phyloP scores from a whole-genome alignment of 2,329 filamentous ascomycete genomes.

The Gnomoniopsis smithogilvyi region DNA sequence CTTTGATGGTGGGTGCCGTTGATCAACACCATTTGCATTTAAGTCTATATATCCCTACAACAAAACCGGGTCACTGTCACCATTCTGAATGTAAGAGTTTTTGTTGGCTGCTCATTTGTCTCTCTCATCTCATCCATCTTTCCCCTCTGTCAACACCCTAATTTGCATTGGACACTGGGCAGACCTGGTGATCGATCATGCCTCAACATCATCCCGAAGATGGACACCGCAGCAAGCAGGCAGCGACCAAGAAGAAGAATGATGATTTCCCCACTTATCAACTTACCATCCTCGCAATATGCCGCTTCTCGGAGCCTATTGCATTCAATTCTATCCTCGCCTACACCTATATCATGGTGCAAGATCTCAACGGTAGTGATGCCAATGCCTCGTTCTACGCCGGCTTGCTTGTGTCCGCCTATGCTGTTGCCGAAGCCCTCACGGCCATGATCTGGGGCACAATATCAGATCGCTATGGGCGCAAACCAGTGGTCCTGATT shows the following conservation, averaged over 20 bases:
- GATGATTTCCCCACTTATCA: constrained; percentile 39
- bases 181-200: background rate
- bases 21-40: background rate
- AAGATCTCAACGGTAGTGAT: constrained; percentile 35
- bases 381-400: constrained; percentile 44
- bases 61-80: background rate
- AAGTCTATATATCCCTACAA: background rate
- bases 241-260: background rate
- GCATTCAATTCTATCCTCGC: constrained; percentile 43
- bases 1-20: background rate
- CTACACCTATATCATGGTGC: constrained; percentile 40
- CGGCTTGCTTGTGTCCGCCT: constrained; percentile 44
- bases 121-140: background rate
- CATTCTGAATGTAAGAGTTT: background rate
- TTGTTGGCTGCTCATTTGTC: background rate
- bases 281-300: constrained; percentile 42
- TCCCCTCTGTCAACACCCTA: background rate
- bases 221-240: background rate
- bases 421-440: constrained; percentile 39
- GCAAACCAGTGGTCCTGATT: constrained; percentile 28
- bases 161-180: background rate
- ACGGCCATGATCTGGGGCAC: constrained; percentile 40
- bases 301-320: constrained; percentile 42
- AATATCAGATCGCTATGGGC: constrained; percentile 37
- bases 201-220: background rate